Conservation (phyloP, 441 rosid species). For the Macaranga tanarius region DNA sequence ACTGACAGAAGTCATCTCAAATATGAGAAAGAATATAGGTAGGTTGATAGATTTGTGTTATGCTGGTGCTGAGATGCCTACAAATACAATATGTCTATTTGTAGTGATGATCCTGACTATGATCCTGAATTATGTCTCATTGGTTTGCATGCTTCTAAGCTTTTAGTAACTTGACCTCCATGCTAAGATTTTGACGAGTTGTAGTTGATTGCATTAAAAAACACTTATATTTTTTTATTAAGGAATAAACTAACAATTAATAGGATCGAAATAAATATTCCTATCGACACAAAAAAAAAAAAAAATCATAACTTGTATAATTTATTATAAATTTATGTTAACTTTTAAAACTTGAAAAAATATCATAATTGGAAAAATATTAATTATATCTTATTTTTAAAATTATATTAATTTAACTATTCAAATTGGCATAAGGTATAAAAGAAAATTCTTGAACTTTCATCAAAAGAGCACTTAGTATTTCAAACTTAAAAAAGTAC, state of each 20-base stretch:
- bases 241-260: neutral
- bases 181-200: slow-evolving; percentile 41
- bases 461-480: too few species aligned
- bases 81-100: slow-evolving; percentile 30
- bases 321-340: too few species aligned
- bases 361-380: too few species aligned
- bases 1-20: slow-evolving; percentile 36
- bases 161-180: slow-evolving; percentile 46
- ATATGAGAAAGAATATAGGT: slow-evolving; percentile 14
- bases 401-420: too few species aligned
- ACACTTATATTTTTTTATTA: slow-evolving; percentile 28
- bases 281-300: too few species aligned
- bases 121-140: neutral
- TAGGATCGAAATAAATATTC: too few species aligned
- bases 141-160: slow-evolving; percentile 45
- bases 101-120: slow-evolving; percentile 22
- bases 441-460: too few species aligned
- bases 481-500: too few species aligned
- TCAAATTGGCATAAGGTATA: too few species aligned
- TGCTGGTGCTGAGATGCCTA: slow-evolving; percentile 9
- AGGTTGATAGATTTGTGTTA: slow-evolving; percentile 14
- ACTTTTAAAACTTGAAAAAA: too few species aligned
- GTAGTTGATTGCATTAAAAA: slow-evolving; percentile 47
- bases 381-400: too few species aligned
- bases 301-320: too few species aligned